Percentiles rank a stretch among this genome's conserved stretches.
phyloP scores from a whole-genome alignment of 2,329 filamentous ascomycete genomes.

The Hysterium pulicare region DNA sequence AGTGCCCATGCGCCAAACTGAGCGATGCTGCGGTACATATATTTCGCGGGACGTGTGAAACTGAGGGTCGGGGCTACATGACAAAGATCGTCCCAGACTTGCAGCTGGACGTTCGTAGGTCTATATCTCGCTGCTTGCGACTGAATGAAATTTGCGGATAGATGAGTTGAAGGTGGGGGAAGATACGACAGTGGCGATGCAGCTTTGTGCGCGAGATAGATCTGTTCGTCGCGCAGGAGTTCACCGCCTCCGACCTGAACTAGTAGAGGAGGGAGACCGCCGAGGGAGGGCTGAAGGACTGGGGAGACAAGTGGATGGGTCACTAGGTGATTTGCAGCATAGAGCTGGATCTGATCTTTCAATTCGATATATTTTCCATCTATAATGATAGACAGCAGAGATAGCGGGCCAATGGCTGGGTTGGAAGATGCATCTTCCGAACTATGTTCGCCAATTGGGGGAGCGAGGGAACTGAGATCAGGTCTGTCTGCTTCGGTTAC shows the following conservation, averaged over 20 bases:
- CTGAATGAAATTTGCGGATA: constrained; percentile 56
- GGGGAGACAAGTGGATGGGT: constrained; percentile 88
- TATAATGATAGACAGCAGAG: constrained; percentile 61
- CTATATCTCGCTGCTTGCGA: constrained; percentile 67
- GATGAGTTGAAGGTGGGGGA: constrained; percentile 45
- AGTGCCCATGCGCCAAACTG: constrained; percentile 93
- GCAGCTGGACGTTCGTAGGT: constrained; percentile 87
- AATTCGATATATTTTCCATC: constrained; percentile 65
- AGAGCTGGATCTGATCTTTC: constrained; percentile 90
- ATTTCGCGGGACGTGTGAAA: constrained; percentile 92
- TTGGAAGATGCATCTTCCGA: constrained; percentile 34
- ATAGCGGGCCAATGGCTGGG: constrained; percentile 31
- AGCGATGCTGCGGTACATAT: constrained; percentile 88
- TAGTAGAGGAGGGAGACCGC: constrained; percentile 82
- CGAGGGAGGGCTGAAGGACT: constrained; percentile 80
- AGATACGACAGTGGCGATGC: constrained; percentile 77
- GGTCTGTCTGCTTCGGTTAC: constrained; percentile 15
- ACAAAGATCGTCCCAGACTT: constrained; percentile 94
- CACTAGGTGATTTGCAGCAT: constrained; percentile 78
- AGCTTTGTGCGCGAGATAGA: constrained; percentile 92
- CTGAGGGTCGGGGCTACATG: constrained; percentile 91
- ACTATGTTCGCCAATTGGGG: constrained; percentile 6
- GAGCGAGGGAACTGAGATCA: constrained; percentile 9
- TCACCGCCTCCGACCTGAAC: constrained; percentile 88
- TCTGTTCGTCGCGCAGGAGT: constrained; percentile 86